Evolutionary conservation across 768 basidiomycete species (phyloP), one percentile per base, ranked within the genome.

Genomic region (Cystofilobasidium capitatum): DNA sequence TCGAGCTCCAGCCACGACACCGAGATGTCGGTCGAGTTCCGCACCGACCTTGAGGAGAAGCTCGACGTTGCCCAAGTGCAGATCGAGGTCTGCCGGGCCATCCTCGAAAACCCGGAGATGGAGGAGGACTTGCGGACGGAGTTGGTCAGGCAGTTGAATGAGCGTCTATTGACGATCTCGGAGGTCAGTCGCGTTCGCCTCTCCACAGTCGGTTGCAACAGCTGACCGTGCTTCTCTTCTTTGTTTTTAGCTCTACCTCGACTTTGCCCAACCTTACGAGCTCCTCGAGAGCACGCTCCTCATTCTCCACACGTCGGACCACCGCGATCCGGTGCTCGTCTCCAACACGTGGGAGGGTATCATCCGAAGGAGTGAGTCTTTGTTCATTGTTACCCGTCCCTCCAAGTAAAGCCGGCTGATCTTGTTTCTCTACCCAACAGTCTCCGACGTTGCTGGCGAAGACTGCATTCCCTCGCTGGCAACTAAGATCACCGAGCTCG

Each of bases 1-100:
- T 90, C 62, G 3, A 37, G 93, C 75, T 88, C 89, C 1, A 83
- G 89, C 12, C 88, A 91, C 71, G 51, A 55, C 51, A 89, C 92
- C 75, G 87, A 86, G 36, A 89, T 54, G 45, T 69, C 90, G n/a
- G 90, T 97, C 59, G 87, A 89, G 59, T 96, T 98, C 80, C 82
- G 94, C n/a, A 90, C 88, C 0, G 88, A 89, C 71, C 81, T 96
- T 24, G 93, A 97, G 79, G 96, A 99, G 77, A 91, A 92, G 75
- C 83, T 97, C 16, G 96, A 99, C 51, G 96, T 99, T 31, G 89
- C 92, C 8, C 88, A 94, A 78, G 91, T 98, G 12, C 96, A 99
- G 74, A 79, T 93, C n/a, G 94, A 97, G 76, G 83, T 96, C 57
- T 88, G 85, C 73, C 83, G 88, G 71, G 76, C 74, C 9, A 72